Base-by-base conservation (phyloP, 1,284 basidiomycete genomes). In the Puccinia novopanici region DNA sequence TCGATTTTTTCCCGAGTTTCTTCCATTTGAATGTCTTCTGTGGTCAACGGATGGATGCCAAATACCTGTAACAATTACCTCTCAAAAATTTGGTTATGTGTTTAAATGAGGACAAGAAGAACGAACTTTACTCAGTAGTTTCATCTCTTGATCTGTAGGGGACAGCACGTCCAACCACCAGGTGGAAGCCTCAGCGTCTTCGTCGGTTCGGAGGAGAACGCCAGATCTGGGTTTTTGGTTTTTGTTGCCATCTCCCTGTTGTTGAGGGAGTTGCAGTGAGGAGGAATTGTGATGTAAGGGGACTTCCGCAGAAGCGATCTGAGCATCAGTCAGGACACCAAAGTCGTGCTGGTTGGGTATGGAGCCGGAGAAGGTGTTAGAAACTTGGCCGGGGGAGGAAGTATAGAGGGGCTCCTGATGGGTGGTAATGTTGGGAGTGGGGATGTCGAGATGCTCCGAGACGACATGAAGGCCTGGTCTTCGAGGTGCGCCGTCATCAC, bases 1-100 rank as follows among this genome's bases (percentile, higher is more conserved):
- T 99, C 97, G 84, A 99, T 99, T 89, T 99, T 99, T 87, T 99
- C 97, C 84, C 97, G 93, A 54, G 95, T 94, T 88, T 99, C 97
- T 86, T 99, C 96, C 92, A 98, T 98, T 84, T 95, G 91, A 85
- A 99, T 99, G 88, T 99, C 97, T 88, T 99, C 97, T 19, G 95
- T 97, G 6, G 97, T 99, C 82, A 99, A 89, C 3, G 97, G 97
- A 87, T 99, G 97, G 84, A 99, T 98, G 19, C 90, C 90, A 87
- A 98, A 99, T 17, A 95, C 94, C 94, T 95, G 83, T 10, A 17
- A 27, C 50, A 6, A 6, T 15, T 15, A 6, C 45, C 45, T 15
- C 45, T 15, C 15, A 34, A 45, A 22, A 19, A 19, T 52, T 52
- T 63, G 17, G 59, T 63, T 48, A 34, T 42, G 9, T 3, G 34